Percentiles rank a stretch among this genome's conserved stretches.
Evolutionary conservation across 257 asterid genomes (phyloP).

Genomic region (Capsicum chinense): DNA sequence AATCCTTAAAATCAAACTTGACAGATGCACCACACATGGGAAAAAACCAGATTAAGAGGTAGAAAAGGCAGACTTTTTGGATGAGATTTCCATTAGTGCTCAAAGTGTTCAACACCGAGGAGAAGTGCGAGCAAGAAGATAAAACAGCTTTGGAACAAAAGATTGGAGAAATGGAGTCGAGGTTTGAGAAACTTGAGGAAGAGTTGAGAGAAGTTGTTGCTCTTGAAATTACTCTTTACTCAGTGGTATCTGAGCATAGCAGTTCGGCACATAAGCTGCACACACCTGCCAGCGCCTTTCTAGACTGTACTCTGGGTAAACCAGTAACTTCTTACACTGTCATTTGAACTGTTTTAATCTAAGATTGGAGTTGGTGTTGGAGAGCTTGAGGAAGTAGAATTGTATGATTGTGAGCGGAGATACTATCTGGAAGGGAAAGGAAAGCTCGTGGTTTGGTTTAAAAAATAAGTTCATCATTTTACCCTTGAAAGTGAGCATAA

Average conservation of each 20-base stretch:
- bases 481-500: too few relatives aligned
- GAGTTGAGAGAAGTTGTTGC: slow-evolving; percentile 97
- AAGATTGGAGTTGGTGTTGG: too few relatives aligned
- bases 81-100: slow-evolving; percentile 54
- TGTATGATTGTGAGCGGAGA: too few relatives aligned
- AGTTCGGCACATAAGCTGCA: slow-evolving; percentile 96
- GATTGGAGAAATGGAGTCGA: slow-evolving; percentile 83
- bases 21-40: too few relatives aligned
- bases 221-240: slow-evolving; percentile 85
- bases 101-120: slow-evolving; percentile 45
- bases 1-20: too few relatives aligned
- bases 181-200: slow-evolving; percentile 73
- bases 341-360: too few relatives aligned
- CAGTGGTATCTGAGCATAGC: slow-evolving; percentile 94
- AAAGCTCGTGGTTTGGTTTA: too few relatives aligned
- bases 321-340: too few relatives aligned
- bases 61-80: slow-evolving; percentile 50
- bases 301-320: too few relatives aligned
- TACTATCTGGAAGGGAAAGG: too few relatives aligned
- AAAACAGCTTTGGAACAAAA: slow-evolving; percentile 49
- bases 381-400: too few relatives aligned
- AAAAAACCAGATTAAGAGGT: slow-evolving; percentile 33
- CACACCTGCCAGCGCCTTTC: slow-evolving; percentile 90
- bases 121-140: slow-evolving; percentile 46
- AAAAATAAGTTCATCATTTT: too few relatives aligned